phyloP scores from a whole-genome alignment of 257 asterid genomes.

The Nicotiana obtusifolia region DNA sequence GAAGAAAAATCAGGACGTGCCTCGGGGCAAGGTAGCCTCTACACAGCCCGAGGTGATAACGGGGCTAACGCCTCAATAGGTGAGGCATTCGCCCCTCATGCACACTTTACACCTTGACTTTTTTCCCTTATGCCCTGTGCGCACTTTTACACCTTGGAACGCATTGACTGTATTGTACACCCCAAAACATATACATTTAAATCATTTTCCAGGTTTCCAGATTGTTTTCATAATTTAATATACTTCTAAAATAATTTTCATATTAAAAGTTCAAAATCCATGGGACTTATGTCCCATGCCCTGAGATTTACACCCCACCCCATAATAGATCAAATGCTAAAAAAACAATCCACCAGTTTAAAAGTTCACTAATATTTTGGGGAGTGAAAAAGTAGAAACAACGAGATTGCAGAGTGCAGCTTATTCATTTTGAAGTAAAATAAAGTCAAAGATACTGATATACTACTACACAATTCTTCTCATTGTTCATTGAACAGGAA shows the following conservation, averaged over 20 bases:
- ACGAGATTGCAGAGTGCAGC: not conserved
- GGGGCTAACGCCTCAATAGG: not conserved
- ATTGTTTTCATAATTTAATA: no score
- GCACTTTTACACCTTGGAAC: not conserved
- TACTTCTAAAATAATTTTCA: no score
- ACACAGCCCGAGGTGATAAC: not conserved
- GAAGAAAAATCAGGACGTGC: not conserved
- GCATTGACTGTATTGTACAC: not conserved
- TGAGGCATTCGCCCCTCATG: not conserved
- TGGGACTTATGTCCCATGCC: no score
- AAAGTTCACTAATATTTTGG: not conserved
- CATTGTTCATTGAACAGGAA: not conserved
- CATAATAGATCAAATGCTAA: not conserved
- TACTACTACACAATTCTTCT: not conserved
- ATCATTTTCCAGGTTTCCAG: no score
- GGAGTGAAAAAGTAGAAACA: not conserved
- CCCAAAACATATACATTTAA: not conserved
- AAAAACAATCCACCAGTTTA: not conserved
- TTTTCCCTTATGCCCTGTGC: not conserved
- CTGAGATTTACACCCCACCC: no score
- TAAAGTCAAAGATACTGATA: not conserved
- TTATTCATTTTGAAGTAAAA: not conserved
- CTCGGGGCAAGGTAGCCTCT: not conserved
- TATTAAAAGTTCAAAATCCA: no score
- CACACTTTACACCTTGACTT: not conserved